Conservation (phyloP, 176 grass and related monocot species). For the Paspalum vaginatum region DNA sequence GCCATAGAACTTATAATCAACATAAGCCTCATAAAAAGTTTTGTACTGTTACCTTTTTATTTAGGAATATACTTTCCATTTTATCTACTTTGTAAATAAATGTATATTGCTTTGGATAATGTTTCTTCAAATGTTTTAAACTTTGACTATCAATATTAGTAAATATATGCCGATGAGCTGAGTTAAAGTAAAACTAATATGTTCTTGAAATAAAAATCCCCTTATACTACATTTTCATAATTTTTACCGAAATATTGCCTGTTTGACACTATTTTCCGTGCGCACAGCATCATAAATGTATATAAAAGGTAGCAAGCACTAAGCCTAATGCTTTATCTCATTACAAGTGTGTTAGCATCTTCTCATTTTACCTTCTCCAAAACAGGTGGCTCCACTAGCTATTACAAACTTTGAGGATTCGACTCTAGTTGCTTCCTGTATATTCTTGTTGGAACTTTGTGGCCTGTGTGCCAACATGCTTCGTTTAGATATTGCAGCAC, state of each 20-base stretch:
- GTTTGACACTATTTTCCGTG: neutral
- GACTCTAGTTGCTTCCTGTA: conserved; percentile 79
- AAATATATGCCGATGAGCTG: neutral
- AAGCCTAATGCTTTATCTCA: conserved; percentile 31
- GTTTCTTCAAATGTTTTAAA: conserved; percentile 1
- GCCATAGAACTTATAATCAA: neutral
- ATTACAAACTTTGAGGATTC: conserved; percentile 88
- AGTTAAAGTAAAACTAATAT: neutral
- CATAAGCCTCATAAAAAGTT: neutral
- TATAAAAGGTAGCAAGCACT: neutral
- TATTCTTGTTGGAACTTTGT: conserved; percentile 91
- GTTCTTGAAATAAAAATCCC: neutral
- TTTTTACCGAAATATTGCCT: neutral
- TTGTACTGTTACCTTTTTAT: neutral
- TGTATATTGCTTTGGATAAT: neutral
- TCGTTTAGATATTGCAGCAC: conserved; percentile 88
- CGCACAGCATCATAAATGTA: neutral
- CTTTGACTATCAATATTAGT: neutral
- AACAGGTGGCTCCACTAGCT: conserved; percentile 84
- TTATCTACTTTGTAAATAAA: neutral
- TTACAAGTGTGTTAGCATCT: conserved; percentile 10
- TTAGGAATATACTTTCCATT: neutral
- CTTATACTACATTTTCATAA: conserved; percentile 1
- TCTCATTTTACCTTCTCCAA: conserved; percentile 39
- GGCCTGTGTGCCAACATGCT: conserved; percentile 89